Base-by-base conservation (phyloP, 352 stramenopile species). In the Globisporangium echinulatum region DNA sequence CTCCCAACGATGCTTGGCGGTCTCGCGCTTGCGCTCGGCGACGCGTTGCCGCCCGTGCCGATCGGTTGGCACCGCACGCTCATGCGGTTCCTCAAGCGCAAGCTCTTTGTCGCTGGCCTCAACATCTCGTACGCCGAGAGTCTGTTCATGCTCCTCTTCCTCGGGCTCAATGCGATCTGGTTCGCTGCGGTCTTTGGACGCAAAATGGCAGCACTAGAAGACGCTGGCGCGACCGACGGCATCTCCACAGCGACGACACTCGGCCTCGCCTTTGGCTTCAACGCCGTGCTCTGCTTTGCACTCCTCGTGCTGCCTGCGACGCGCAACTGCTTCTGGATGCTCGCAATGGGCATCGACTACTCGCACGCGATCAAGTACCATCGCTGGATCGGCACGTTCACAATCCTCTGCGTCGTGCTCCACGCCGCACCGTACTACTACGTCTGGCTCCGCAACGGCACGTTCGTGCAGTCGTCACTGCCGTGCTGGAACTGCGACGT, bases 361-460 rank as follows among this genome's bases (percentile, higher is more conserved):
- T 89, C 85, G 49, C 80, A 92, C 60, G 68, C 67, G 25, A 90
- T 96, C 70, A 92, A 92, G 72, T 94, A 93, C 69, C 86, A 96
- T 69, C 84, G 86, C 49, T 92, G 79, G 82, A 87, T 96, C 44
- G 85, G 84, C 44, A 76, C 84, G 58, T 70, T 90, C 49, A 87
- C 85, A 1, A 77, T 92, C 54, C 63, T 77, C 7, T 72, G 83
- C 59, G 78, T 91, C 40, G 63, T 79, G 49, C 56, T 75, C 0
- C 86, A 96, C 64, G 75, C 78, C 5, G 58, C 88, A 8, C 76
- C 80, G 25, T 94, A 92, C 72, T 90, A 91, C 69, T 78, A 83
- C 39, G 59, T 50, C 44, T 96, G 85, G 81, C 66, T 85, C 58
- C 62, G 78, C 33, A 65, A 66, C 47, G 79, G 81, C 53, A 76